These are phyloP conservation scores for Picochlorum sp. DNA, from an alignment of 139 green algal species.

Conservation along the genomic window DNA sequence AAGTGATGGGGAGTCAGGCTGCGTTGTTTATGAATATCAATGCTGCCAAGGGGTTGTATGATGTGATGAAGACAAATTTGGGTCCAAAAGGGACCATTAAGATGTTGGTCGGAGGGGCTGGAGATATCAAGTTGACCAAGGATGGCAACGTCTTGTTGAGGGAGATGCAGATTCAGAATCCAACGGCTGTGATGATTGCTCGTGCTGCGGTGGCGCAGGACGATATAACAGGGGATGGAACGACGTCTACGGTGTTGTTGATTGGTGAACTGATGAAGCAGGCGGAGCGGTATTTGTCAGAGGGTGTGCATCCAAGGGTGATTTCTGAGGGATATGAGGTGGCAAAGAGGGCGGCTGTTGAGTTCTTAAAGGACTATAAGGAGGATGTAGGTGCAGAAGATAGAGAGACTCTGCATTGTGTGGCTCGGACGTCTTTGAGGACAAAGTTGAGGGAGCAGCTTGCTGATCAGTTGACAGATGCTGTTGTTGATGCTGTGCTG, in stretches of 20 bases:
- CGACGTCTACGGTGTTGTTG: conserved; percentile 90
- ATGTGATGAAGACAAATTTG: conserved; percentile 98
- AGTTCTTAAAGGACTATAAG: conserved; percentile 91
- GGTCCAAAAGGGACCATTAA: conserved; percentile 98
- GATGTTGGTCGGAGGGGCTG: conserved; percentile 91
- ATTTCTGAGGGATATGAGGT: conserved; percentile 91
- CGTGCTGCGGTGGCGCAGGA: conserved; percentile 94
- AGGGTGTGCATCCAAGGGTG: conserved; percentile 93
- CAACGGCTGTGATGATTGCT: conserved; percentile 99
- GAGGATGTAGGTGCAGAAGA: conserved; percentile 34
- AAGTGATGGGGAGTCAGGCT: conserved; percentile 77
- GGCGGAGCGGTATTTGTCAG: conserved; percentile 84
- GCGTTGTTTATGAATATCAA: conserved; percentile 99
- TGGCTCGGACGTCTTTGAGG: conserved; percentile 82
- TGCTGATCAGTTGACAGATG: conserved; percentile 85
- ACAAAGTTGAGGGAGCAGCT: conserved; percentile 83
- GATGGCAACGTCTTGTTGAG: conserved; percentile 91
- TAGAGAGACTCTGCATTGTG: conserved; percentile 77
- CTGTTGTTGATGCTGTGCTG: conserved; percentile 78
- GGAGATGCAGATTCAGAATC: conserved; percentile 99
- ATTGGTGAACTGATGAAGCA: conserved; percentile 99
- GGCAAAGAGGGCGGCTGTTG: conserved; percentile 74
- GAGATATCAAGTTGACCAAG: conserved; percentile 97
- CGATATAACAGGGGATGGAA: conserved; percentile 94
- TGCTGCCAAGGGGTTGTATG: conserved; percentile 92